Percentiles rank a stretch among this genome's conserved stretches.
Evolutionary conservation across 148 eudicot species (phyloP).

Genomic region (Cornus suecica): DNA sequence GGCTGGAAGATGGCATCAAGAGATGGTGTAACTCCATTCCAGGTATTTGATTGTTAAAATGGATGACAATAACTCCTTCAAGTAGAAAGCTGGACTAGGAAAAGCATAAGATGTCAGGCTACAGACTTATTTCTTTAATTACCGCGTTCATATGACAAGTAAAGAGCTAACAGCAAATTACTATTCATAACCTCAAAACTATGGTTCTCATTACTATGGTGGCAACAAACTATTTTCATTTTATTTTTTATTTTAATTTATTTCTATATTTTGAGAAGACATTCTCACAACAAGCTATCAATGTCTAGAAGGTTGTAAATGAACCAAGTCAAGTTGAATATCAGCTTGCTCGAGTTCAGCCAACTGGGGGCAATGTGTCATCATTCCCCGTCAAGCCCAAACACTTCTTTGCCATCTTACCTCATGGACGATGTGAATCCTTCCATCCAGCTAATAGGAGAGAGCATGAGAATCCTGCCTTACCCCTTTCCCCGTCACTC

Average conservation of each 20-base stretch:
- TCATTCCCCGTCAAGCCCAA: no score
- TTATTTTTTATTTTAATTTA: no score
- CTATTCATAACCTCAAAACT: not conserved
- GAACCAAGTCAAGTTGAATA: not conserved
- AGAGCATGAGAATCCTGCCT: no score
- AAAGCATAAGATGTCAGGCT: not conserved
- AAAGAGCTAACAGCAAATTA: not conserved
- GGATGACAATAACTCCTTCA: not conserved
- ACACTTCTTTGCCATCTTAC: no score
- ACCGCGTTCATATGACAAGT: not conserved
- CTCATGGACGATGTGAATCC: no score
- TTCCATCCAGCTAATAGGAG: no score
- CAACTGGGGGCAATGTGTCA: no score
- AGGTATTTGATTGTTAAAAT: not conserved
- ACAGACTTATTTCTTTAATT: not conserved
- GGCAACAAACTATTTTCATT: no score
- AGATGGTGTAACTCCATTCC: conserved; percentile 1
- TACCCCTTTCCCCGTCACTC: no score
- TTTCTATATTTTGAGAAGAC: no score
- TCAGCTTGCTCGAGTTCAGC: no score
- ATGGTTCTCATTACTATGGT: not conserved
- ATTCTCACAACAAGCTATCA: not conserved
- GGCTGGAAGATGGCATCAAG: not conserved
- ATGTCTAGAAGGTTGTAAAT: not conserved
- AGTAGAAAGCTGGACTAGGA: not conserved